These are phyloP conservation scores for Ceratobasidium sp. DNA, from an alignment of 1,284 basidiomycete species.

Conservation along the genomic window DNA sequence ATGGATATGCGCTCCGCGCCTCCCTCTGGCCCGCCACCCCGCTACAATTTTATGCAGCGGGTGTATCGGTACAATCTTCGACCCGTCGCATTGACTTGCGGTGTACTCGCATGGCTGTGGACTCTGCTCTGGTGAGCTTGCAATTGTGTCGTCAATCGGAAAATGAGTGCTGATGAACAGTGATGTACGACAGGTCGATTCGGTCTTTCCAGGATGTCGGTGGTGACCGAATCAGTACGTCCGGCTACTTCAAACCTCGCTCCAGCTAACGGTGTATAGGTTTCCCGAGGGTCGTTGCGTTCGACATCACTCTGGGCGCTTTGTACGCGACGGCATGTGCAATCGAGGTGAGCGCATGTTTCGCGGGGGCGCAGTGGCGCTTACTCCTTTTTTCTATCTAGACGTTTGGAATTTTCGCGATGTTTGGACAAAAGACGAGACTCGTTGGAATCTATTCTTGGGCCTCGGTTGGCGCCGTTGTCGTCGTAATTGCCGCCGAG, in stretches of 20 bases:
- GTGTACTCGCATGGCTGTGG: slow-evolving; percentile 28
- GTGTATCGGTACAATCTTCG: slow-evolving; percentile 39
- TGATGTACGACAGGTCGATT: slow-evolving; percentile 14
- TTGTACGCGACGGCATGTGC: slow-evolving; percentile 29
- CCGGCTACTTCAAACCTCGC: not conserved
- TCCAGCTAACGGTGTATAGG: slow-evolving; percentile 1
- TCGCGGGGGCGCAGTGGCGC: no score
- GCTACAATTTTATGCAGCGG: slow-evolving; percentile 35
- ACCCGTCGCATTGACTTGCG: slow-evolving; percentile 33
- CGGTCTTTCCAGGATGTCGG: slow-evolving; percentile 33
- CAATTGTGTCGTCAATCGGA: not conserved
- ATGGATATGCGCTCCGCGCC: slow-evolving; percentile 29
- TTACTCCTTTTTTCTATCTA: not conserved
- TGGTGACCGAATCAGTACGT: slow-evolving; percentile 33
- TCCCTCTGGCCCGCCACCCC: slow-evolving; percentile 25
- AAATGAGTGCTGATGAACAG: not conserved
- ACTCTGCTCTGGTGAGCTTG: slow-evolving; percentile 38
- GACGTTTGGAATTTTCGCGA: slow-evolving; percentile 31
- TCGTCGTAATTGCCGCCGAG: slow-evolving; percentile 35
- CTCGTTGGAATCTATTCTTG: slow-evolving; percentile 39
- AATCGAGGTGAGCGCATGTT: slow-evolving; percentile 5
- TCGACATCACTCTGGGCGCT: slow-evolving; percentile 31
- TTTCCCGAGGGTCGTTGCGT: slow-evolving; percentile 34
- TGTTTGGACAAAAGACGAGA: slow-evolving; percentile 23
- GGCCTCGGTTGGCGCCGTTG: slow-evolving; percentile 29